Percentiles rank a stretch among this genome's conserved stretches.
Evolutionary conservation across 2,329 filamentous ascomycete genomes (phyloP).

Genomic region (Penicillium sp.): DNA sequence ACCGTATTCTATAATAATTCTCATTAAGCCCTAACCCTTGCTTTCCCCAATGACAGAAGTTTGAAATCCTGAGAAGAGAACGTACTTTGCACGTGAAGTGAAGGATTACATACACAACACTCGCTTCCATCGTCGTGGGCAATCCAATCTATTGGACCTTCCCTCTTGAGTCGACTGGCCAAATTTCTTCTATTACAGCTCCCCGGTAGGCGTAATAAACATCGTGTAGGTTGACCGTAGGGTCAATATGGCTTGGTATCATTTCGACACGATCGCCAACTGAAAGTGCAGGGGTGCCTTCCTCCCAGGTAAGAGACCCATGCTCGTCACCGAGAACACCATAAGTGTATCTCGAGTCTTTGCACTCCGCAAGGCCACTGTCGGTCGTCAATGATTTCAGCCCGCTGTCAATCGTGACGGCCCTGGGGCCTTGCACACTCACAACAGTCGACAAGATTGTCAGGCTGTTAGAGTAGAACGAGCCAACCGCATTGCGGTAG

Average conservation of each 20-base stretch:
- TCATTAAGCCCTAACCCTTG: no score
- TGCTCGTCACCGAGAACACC: conserved; percentile 49
- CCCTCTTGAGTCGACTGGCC: conserved; percentile 50
- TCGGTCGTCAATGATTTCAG: conserved; percentile 52
- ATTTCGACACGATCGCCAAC: conserved; percentile 50
- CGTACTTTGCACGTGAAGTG: no score
- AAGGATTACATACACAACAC: no score
- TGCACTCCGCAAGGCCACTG: conserved; percentile 50
- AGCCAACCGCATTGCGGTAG: conserved; percentile 51
- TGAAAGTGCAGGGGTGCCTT: conserved; percentile 36
- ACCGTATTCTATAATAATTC: no score
- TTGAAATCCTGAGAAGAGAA: no score
- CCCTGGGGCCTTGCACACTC: conserved; percentile 44
- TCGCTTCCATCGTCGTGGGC: background rate
- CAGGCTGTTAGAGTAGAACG: conserved; percentile 48
- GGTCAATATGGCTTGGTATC: conserved; percentile 54
- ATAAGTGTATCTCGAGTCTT: conserved; percentile 43
- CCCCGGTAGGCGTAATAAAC: conserved; percentile 49
- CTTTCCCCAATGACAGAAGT: no score
- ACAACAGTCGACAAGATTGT: conserved; percentile 49
- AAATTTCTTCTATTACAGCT: conserved; percentile 50
- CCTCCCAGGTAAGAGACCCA: conserved; percentile 46
- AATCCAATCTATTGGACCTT: conserved; percentile 44
- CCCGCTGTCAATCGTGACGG: conserved; percentile 49
- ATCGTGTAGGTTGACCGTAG: conserved; percentile 52